Percentiles rank a stretch among this genome's conserved stretches.
phyloP scores from a whole-genome alignment of 1,139 yeast genomes.

The Kodamaea fungicola region DNA sequence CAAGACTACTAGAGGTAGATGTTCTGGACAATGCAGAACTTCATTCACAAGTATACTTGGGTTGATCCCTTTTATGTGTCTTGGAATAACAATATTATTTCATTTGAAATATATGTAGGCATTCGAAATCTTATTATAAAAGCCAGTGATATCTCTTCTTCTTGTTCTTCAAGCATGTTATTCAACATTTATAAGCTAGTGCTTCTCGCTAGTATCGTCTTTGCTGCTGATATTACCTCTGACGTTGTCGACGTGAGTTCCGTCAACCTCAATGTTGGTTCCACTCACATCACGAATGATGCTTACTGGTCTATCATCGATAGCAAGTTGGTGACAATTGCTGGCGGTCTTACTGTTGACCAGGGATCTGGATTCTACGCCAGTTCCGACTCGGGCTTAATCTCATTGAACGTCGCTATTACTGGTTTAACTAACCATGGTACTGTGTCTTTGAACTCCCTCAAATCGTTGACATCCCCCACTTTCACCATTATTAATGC shows the following conservation, averaged over 20 bases:
- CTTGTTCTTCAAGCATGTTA: too few species aligned
- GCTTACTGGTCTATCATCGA: conserved; percentile 33
- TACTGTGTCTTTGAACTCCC: conserved; percentile 12
- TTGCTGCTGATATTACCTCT: background rate
- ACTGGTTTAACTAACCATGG: conserved; percentile 12
- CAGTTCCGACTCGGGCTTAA: conserved; percentile 8
- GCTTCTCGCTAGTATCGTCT: too few species aligned
- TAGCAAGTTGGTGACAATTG: conserved; percentile 21
- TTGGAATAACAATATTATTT: too few species aligned
- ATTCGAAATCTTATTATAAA: too few species aligned
- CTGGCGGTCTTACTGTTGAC: conserved; percentile 21
- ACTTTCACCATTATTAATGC: conserved; percentile 17
- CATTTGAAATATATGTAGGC: too few species aligned
- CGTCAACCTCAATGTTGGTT: conserved; percentile 16
- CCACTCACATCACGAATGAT: conserved; percentile 23
- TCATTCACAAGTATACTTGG: too few species aligned
- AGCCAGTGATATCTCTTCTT: too few species aligned
- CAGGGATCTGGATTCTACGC: conserved; percentile 26
- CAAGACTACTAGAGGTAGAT: too few species aligned
- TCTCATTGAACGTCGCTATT: conserved; percentile 9
- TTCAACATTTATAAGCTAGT: too few species aligned
- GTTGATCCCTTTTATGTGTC: too few species aligned
- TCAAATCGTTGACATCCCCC: conserved; percentile 14
- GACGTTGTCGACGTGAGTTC: conserved; percentile 1
- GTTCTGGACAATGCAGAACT: too few species aligned